Conservation (phyloP, 2,329 filamentous ascomycete genomes). For the Aspergillus hiratsukae region DNA sequence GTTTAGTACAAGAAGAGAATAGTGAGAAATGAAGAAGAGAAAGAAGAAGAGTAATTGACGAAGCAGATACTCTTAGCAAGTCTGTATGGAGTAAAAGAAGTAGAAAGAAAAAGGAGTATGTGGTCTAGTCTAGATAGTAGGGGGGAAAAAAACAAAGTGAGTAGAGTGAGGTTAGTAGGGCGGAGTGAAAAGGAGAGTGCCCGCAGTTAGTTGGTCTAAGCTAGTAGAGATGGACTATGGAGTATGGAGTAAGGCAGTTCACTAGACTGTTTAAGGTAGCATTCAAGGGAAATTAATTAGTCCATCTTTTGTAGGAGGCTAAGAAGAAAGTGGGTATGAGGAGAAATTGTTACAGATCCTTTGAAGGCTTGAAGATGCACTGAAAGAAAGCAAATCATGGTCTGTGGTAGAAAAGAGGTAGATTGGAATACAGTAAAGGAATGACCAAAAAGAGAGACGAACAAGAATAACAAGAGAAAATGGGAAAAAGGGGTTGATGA, state of each 20-base stretch:
- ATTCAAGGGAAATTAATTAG: background rate
- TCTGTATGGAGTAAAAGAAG: background rate
- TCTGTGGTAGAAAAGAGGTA: background rate
- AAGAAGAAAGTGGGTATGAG: slow-evolving; percentile 2
- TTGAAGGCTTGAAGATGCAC: background rate
- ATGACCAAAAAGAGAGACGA: background rate
- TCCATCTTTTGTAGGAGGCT: background rate
- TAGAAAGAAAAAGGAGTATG: background rate
- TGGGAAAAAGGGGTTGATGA: slow-evolving; percentile 15
- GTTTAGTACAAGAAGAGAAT: slow-evolving; percentile 9
- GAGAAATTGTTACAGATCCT: background rate
- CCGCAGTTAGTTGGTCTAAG: background rate
- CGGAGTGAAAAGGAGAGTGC: background rate
- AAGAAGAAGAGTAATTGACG: background rate
- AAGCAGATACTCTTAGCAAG: background rate
- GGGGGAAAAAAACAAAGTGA: background rate
- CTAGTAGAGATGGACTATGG: background rate
- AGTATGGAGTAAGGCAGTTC: background rate
- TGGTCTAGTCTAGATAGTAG: background rate
- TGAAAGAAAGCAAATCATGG: background rate
- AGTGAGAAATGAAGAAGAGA: slow-evolving; percentile 13
- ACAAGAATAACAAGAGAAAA: background rate
- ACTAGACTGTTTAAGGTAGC: background rate
- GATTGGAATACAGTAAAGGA: background rate
- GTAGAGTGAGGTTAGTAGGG: background rate